These are phyloP conservation scores for Teunomyces aglyptinius DNA, from an alignment of 805 yeast genomes.

Conservation along the genomic window DNA sequence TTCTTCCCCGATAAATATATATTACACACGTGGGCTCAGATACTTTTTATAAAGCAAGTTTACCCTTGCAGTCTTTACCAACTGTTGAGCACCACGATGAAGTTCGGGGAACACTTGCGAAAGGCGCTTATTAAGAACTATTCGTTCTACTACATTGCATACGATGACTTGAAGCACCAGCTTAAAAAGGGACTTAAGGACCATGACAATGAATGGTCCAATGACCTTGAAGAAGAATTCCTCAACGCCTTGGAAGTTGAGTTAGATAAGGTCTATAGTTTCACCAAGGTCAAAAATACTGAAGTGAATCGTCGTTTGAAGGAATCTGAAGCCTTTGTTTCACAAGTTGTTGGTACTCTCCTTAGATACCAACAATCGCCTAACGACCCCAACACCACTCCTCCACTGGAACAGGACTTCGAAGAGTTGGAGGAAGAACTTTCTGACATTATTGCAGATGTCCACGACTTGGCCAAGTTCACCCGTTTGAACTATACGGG, in stretches of 20 bases:
- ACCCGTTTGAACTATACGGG: slow-evolving; percentile 94
- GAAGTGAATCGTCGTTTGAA: slow-evolving; percentile 85
- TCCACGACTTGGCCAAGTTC: slow-evolving; percentile 93
- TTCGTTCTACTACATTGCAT: slow-evolving; percentile 84
- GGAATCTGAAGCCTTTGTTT: slow-evolving; percentile 72
- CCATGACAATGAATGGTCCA: slow-evolving; percentile 65
- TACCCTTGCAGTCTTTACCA: background rate
- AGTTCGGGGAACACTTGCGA: slow-evolving; percentile 92
- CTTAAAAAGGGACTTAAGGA: slow-evolving; percentile 66
- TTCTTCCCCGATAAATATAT: background rate
- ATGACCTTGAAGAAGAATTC: slow-evolving; percentile 78
- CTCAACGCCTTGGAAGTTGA: slow-evolving; percentile 74
- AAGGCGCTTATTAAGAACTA: slow-evolving; percentile 88
- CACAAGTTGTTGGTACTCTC: slow-evolving; percentile 55
- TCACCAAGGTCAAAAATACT: slow-evolving; percentile 82
- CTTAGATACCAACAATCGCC: slow-evolving; percentile 23
- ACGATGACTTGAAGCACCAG: slow-evolving; percentile 85
- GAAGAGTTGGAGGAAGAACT: slow-evolving; percentile 45
- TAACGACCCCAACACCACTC: slow-evolving; percentile 38
- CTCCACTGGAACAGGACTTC: slow-evolving; percentile 42
- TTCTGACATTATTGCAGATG: slow-evolving; percentile 88
- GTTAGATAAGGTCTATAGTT: slow-evolving; percentile 88
- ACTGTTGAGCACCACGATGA: slow-evolving; percentile 51
- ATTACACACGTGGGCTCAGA: slow-evolving; percentile 1
- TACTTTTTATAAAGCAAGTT: background rate